phyloP scores from a whole-genome alignment of 2,329 filamentous ascomycete species.

The Diaporthe vaccinii region DNA sequence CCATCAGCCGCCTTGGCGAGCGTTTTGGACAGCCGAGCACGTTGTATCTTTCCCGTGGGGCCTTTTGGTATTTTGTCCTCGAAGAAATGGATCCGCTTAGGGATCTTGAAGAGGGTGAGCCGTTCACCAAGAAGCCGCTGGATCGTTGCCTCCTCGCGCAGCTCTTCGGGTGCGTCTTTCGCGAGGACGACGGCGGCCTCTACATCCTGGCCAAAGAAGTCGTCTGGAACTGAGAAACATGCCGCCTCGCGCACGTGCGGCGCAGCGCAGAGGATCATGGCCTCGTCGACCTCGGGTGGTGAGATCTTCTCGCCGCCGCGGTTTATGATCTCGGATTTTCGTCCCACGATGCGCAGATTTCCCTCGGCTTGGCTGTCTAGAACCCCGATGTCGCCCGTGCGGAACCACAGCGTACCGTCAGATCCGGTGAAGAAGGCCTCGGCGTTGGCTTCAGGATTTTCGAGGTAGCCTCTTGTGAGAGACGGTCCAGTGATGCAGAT shows the following conservation, averaged over 20 bases:
- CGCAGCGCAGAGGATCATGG: constrained; percentile 80
- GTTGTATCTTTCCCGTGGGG: constrained; percentile 13
- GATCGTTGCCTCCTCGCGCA: not conserved
- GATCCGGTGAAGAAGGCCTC: constrained; percentile 75
- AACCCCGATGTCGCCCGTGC: constrained; percentile 89
- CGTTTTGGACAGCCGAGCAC: not conserved
- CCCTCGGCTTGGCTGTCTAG: constrained; percentile 75
- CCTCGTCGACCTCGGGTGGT: constrained; percentile 82
- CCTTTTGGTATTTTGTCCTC: constrained; percentile 11
- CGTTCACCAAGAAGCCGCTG: constrained; percentile 4
- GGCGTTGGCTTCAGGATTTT: constrained; percentile 83
- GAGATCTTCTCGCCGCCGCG: constrained; percentile 92
- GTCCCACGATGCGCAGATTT: constrained; percentile 88
- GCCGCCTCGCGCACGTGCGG: constrained; percentile 82
- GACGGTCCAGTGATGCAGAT: constrained; percentile 87
- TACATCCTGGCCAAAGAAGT: constrained; percentile 87
- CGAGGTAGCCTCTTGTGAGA: constrained; percentile 88
- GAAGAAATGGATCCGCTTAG: constrained; percentile 13
- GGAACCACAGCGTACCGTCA: constrained; percentile 75
- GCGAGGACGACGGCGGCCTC: constrained; percentile 79
- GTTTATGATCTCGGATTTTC: constrained; percentile 94
- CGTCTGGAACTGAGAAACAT: constrained; percentile 85
- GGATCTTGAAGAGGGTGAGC: constrained; percentile 2
- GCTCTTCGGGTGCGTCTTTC: not conserved
- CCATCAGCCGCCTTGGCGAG: not conserved